A percentile compares a stretch with the other conserved stretches of the same genome.
Conservation (phyloP, 108 stramenopile species). For the Nitzschia sp. region DNA sequence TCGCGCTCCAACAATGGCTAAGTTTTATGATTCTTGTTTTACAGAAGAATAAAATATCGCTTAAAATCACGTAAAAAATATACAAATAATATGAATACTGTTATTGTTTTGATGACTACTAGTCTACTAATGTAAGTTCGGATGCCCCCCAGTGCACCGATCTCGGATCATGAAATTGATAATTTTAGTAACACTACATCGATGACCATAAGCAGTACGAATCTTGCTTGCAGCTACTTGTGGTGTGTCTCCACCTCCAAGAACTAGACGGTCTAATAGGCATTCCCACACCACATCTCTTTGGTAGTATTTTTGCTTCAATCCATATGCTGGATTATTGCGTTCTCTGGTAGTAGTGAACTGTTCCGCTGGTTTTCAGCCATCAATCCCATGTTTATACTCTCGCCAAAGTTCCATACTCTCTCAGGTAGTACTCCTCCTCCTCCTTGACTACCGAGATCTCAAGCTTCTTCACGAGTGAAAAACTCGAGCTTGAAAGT, state of each 20-base stretch:
- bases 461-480: too few species aligned
- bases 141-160: not conserved
- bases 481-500: too few species aligned
- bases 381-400: constrained; percentile 3
- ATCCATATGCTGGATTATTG: not conserved
- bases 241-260: not conserved
- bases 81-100: too few species aligned
- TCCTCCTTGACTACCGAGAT: too few species aligned
- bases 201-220: not conserved
- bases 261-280: not conserved
- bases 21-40: too few species aligned
- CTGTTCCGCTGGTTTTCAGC: not conserved
- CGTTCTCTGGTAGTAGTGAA: not conserved
- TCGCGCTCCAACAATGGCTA: too few species aligned
- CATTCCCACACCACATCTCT: not conserved
- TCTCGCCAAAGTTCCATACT: constrained; percentile 5
- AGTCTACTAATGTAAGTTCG: not conserved
- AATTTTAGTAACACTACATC: not conserved
- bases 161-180: not conserved
- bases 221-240: not conserved
- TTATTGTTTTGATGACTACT: too few species aligned
- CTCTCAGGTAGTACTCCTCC: too few species aligned
- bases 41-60: too few species aligned
- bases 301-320: not conserved
- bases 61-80: too few species aligned